These are phyloP conservation scores for Leccinum cinnamomeum DNA, from an alignment of 1,284 basidiomycete genomes.

Conservation along the genomic window DNA sequence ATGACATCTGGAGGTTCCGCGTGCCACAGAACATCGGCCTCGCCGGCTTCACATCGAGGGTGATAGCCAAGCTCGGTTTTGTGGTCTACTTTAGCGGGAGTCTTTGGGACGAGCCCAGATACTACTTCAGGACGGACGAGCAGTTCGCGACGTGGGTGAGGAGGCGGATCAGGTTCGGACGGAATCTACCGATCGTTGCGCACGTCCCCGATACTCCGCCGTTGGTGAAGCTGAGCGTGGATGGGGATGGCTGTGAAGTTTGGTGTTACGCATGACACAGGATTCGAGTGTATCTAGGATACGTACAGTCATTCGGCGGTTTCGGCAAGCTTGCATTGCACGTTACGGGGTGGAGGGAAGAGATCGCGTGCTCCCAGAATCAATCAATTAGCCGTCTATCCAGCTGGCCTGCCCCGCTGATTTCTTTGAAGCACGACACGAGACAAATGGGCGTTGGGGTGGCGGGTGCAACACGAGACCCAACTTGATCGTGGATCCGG, in stretches of 20 bases:
- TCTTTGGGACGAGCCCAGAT: constrained; percentile 33
- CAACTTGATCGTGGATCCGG: too few relatives aligned
- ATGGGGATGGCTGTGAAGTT: constrained; percentile 22
- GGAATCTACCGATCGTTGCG: constrained; percentile 34
- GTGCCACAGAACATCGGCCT: constrained; percentile 36
- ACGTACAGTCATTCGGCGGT: not conserved
- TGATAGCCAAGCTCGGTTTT: constrained; percentile 40
- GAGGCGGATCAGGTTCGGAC: constrained; percentile 29
- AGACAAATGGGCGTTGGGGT: not conserved
- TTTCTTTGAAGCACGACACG: not conserved
- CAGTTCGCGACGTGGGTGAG: constrained; percentile 28
- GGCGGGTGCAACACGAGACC: not conserved
- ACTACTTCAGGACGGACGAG: constrained; percentile 30
- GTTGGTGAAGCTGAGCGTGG: constrained; percentile 19
- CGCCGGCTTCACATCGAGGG: constrained; percentile 33
- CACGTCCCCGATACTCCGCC: constrained; percentile 20
- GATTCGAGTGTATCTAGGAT: not conserved
- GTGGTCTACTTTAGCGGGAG: constrained; percentile 36
- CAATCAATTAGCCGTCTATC: not conserved
- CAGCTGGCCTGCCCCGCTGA: not conserved
- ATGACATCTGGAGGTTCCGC: constrained; percentile 42
- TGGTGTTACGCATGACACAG: constrained; percentile 24
- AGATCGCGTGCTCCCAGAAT: not conserved
- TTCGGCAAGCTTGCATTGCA: not conserved
- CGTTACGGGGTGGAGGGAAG: not conserved